Evolutionary conservation across 2,329 filamentous ascomycete genomes (phyloP), one percentile per base, ranked within the genome.

Genomic region (Aspergillus sp.): DNA sequence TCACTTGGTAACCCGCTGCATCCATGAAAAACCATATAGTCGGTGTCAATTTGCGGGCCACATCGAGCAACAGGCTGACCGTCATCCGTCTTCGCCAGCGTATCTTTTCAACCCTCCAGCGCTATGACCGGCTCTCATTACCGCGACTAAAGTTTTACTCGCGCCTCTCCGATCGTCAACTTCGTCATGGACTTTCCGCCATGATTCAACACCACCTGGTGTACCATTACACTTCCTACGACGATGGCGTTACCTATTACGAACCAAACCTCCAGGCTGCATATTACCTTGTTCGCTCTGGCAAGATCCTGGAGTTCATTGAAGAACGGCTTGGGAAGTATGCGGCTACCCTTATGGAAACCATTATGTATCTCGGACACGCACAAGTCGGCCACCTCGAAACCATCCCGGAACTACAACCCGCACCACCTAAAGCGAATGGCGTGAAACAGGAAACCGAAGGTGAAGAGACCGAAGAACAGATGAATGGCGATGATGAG

Each of bases 141-240:
- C 76, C 82, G 54, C 87, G 89, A 63, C 82, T 99, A 32, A 84
- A 83, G 44, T 87, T 88, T 54, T 84, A 90, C 71, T 92, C 91
- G 19, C 86, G 87, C 53, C 84, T 97, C 54, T 86, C 85, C 57
- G 82, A 85, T n/a, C 86, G 87, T 56, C 89, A 96, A 72, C 81
- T 96, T 65, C 90, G 89, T 69, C 88, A 93, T 77, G 92, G 90
- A 19, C 83, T 99, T 54, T 88, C 88, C 56, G 89, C 95, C 32
- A 87, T 98, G 64, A 85, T 96, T 44, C 94, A 98, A 73, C 90
- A 96, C 73, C 92, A 93, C 71, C 85, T 98, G 52, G 82, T 96
- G 64, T 91, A 88, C 74, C 89, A 93, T 75, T 84, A 87, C 65
- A 86, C 87, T 66, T 84, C 88, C 61, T 73, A 82, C 58, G 85